Percentiles rank a stretch among this genome's conserved stretches.
Conservation (phyloP, 495 filamentous ascomycete species). For the Pseudoneurospora amorphoporcata region DNA sequence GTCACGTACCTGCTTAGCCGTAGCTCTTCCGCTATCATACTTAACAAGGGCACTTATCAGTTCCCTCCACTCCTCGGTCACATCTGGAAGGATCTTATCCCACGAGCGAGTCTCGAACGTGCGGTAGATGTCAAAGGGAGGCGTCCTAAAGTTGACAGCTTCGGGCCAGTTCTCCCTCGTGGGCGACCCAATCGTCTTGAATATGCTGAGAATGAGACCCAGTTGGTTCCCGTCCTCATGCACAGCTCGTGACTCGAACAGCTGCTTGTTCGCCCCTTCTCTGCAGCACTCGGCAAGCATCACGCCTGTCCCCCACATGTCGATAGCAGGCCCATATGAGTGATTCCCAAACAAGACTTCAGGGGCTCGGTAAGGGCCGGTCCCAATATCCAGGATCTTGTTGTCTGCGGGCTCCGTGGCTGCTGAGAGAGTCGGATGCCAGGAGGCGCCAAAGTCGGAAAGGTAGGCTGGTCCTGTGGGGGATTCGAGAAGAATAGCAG, state of each 20-base stretch:
- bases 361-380: conserved; percentile 79
- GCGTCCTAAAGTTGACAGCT: conserved; percentile 34
- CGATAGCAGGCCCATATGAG: conserved; percentile 57
- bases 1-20: conserved; percentile 9
- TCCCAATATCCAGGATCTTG: conserved; percentile 90
- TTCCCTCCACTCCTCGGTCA: conserved; percentile 7
- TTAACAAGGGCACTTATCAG: conserved; percentile 8
- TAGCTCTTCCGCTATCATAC: conserved; percentile 10
- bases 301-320: conserved; percentile 86
- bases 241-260: conserved; percentile 62
- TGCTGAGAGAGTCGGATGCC: conserved; percentile 50
- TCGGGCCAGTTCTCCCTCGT: conserved; percentile 66
- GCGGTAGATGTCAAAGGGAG: conserved; percentile 45
- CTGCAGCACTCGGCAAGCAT: conserved; percentile 62
- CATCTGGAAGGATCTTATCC: conserved; percentile 11
- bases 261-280: conserved; percentile 36
- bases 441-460: conserved; percentile 88
- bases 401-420: conserved; percentile 49
- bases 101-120: conserved; percentile 28
- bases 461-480: conserved; percentile 62
- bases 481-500: conserved; percentile 68
- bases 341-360: conserved; percentile 82
- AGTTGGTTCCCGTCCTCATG: conserved; percentile 88
- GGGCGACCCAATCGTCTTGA: conserved; percentile 79
- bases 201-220: conserved; percentile 80